A percentile compares a stretch with the other conserved stretches of the same genome.
These are phyloP conservation scores for Acacia crassicarpa DNA, from an alignment of 306 rosid species.

Conservation along the genomic window DNA sequence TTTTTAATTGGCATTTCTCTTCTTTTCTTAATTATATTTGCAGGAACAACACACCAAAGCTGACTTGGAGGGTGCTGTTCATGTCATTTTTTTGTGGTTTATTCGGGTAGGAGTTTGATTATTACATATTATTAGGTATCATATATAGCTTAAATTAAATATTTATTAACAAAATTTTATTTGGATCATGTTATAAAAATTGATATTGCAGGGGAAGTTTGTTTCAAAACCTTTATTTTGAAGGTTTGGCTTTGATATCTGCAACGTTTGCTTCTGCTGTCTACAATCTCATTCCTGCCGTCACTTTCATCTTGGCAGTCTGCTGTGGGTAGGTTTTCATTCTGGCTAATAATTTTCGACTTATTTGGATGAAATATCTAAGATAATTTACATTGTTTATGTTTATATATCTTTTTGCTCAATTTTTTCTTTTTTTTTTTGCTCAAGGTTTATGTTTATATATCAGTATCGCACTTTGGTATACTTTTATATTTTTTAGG, in stretches of 20 bases:
- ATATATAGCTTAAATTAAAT: not conserved
- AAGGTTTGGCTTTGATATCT: conserved; percentile 40
- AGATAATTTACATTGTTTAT: no score
- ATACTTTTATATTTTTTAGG: no score
- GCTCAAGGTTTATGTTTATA: no score
- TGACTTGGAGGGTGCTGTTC: conserved; percentile 39
- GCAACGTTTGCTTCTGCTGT: conserved; percentile 49
- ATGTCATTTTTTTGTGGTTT: conserved; percentile 41
- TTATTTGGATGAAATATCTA: no score
- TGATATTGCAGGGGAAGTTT: conserved; percentile 40
- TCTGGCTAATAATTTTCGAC: not conserved
- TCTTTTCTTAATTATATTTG: not conserved
- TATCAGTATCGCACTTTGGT: no score
- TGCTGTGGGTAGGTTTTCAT: conserved; percentile 32
- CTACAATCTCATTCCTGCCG: conserved; percentile 47
- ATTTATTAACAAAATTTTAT: not conserved
- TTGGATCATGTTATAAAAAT: not conserved
- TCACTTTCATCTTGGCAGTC: conserved; percentile 47
- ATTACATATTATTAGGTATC: not conserved
- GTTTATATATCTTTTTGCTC: no score
- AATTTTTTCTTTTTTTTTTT: no score
- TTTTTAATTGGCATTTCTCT: not conserved
- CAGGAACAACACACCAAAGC: conserved; percentile 47
- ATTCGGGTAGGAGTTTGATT: conserved; percentile 40
- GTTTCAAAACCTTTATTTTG: conserved; percentile 47